Evolutionary conservation across 441 rosid species (phyloP).

Genomic region (Macaranga tanarius): DNA sequence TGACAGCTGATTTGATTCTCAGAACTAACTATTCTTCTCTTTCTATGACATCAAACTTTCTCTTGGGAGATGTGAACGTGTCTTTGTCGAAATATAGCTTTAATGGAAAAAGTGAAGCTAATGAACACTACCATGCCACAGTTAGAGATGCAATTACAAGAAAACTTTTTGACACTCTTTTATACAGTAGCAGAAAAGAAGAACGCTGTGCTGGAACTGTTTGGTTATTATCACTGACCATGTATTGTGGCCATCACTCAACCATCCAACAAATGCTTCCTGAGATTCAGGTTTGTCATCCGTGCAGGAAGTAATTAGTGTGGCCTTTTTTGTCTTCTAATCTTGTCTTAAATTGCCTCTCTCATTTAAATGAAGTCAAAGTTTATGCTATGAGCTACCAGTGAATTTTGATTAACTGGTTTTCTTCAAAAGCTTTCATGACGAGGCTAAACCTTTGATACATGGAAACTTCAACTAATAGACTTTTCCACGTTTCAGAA

Average conservation of each 20-base stretch:
- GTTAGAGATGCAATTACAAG: constrained; percentile 67
- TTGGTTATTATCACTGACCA: constrained; percentile 86
- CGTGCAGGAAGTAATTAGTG: constrained; percentile 12
- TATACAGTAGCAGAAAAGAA: constrained; percentile 89
- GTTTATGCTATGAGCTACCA: background rate
- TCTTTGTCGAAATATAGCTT: constrained; percentile 45
- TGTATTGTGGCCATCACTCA: constrained; percentile 90
- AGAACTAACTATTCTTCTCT: constrained; percentile 90
- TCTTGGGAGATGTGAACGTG: constrained; percentile 69
- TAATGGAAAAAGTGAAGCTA: constrained; percentile 43
- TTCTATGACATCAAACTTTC: constrained; percentile 82
- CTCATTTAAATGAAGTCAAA: background rate
- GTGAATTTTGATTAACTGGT: background rate
- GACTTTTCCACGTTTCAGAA: too few species aligned
- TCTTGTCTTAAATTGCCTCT: background rate
- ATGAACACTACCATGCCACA: constrained; percentile 48
- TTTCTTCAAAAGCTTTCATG: background rate
- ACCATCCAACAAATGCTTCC: constrained; percentile 89
- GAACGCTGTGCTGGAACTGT: constrained; percentile 99
- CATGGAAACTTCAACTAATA: too few species aligned
- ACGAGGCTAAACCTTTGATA: background rate
- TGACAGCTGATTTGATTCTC: constrained; percentile 84
- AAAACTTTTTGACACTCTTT: constrained; percentile 84
- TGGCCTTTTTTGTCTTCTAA: constrained; percentile 10
- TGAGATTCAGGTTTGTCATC: constrained; percentile 79